Evolutionary conservation across 2,329 filamentous ascomycete species (phyloP).

Genomic region (Sporothrix protearum): DNA sequence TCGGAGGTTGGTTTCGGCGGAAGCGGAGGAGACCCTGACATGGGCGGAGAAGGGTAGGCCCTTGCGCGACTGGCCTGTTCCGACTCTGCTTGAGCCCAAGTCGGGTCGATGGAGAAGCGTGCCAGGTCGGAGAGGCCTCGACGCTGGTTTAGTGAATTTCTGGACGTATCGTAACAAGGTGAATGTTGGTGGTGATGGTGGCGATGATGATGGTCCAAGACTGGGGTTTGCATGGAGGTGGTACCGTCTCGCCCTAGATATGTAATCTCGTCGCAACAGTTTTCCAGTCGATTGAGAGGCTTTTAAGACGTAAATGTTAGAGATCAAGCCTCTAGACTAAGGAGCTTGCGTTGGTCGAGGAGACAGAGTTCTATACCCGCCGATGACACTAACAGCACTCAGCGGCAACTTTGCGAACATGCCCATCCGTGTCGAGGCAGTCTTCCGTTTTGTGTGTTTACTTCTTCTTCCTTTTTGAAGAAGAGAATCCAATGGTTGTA

Average conservation of each 20-base stretch:
- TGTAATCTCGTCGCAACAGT: neutral
- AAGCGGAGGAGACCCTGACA: slow-evolving; percentile 65
- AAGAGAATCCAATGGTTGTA: too few species aligned
- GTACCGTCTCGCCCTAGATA: slow-evolving; percentile 21
- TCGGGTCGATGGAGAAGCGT: slow-evolving; percentile 54
- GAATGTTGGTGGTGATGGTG: slow-evolving; percentile 28
- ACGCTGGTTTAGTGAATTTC: slow-evolving; percentile 54
- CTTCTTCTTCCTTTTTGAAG: too few species aligned
- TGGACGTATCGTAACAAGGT: slow-evolving; percentile 41
- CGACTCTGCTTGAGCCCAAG: slow-evolving; percentile 54
- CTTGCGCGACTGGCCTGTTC: slow-evolving; percentile 51
- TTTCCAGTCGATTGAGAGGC: neutral
- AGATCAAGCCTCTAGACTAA: too few species aligned
- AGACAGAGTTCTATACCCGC: neutral
- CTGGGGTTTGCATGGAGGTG: slow-evolving; percentile 55
- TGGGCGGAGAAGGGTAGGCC: slow-evolving; percentile 70
- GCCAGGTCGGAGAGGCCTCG: slow-evolving; percentile 55
- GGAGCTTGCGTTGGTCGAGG: neutral
- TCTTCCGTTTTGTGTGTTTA: too few species aligned
- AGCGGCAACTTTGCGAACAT: slow-evolving; percentile 13
- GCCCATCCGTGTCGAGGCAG: slow-evolving; percentile 11
- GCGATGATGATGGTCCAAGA: slow-evolving; percentile 30
- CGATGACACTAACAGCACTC: slow-evolving; percentile 4
- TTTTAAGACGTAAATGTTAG: neutral
- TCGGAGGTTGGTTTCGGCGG: slow-evolving; percentile 58